Evolutionary conservation across 148 eudicot genomes (phyloP), one percentile per base, ranked within the genome.

Genomic region (Amaranthus palmeri): DNA sequence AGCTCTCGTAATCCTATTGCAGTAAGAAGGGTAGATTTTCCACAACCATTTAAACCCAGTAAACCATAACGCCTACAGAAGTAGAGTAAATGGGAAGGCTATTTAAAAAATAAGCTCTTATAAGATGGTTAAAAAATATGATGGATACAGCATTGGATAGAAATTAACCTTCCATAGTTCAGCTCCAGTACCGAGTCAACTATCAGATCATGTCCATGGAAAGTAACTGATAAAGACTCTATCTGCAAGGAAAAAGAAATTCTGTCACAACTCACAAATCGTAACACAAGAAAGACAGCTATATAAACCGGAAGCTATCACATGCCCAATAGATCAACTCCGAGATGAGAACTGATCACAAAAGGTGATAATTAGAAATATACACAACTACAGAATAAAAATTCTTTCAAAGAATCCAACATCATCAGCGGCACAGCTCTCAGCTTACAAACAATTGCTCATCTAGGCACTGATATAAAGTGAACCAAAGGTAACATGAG

Each of bases 21-120:
- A 68, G 93, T 57, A 70, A 95, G 99, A 79, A 95, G 96, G 40
- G 99, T 95, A 60, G 99, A 95, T 80, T 95, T 95, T 72, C 99
- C 99, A 57, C 99, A 95, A 17, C 99, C 99, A 87, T 95, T 95
- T 69, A 95, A 73, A 58, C 99, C 99, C 81, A 95, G 93, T 81
- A 95, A 77, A 76, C 99, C 99, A 79, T 95, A 95, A 18, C 99
- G 99, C 74, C 99, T 95, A 77, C 13, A 81, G 49, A 65, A 25
- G 64, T 2, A 74, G 40, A 10, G 15, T 68, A 10, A 12, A 52
- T 5, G 4, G 12, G 47, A 51, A 41, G 48, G 54, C 61, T 40
- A 25, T 40, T 54, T 18, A n/a, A 51, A 52, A 17, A 2, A n/a
- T n/a, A 50, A 40, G 36, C 48, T 50, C 42, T 17, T 18, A 65